phyloP scores from a whole-genome alignment of 1,284 basidiomycete species.

The Malassezia psittaci region DNA sequence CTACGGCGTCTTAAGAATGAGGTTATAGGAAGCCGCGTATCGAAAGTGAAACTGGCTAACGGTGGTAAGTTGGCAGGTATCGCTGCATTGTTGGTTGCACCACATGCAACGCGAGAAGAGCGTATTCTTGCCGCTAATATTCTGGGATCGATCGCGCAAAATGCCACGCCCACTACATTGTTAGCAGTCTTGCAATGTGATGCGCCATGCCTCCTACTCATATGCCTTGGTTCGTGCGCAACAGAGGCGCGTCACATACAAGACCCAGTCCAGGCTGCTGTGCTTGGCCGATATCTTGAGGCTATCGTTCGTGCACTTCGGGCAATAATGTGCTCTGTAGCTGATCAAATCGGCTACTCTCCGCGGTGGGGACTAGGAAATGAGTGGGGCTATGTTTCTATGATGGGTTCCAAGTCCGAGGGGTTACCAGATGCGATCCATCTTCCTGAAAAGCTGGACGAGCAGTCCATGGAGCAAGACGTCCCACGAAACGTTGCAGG shows the following conservation, averaged over 20 bases:
- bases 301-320: constrained; percentile 29
- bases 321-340: constrained; percentile 30
- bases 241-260: neutral
- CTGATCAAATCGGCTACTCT: constrained; percentile 31
- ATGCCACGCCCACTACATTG: constrained; percentile 17
- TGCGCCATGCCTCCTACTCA: constrained; percentile 10
- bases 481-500: neutral
- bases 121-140: constrained; percentile 19
- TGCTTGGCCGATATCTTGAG: constrained; percentile 14
- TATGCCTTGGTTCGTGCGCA: neutral
- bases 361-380: constrained; percentile 37
- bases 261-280: neutral
- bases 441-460: neutral
- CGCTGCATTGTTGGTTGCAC: constrained; percentile 2
- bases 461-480: neutral
- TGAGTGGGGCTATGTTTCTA: constrained; percentile 21
- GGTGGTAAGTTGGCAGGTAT: constrained; percentile 9
- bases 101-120: neutral
- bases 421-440: neutral
- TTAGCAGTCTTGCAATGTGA: constrained; percentile 15
- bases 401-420: neutral
- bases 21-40: constrained; percentile 18
- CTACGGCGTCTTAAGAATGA: constrained; percentile 15
- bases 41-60: constrained; percentile 14
- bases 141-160: constrained; percentile 21